Evolutionary conservation across 2,329 filamentous ascomycete species (phyloP).

Genomic region (Colletotrichum filicis): DNA sequence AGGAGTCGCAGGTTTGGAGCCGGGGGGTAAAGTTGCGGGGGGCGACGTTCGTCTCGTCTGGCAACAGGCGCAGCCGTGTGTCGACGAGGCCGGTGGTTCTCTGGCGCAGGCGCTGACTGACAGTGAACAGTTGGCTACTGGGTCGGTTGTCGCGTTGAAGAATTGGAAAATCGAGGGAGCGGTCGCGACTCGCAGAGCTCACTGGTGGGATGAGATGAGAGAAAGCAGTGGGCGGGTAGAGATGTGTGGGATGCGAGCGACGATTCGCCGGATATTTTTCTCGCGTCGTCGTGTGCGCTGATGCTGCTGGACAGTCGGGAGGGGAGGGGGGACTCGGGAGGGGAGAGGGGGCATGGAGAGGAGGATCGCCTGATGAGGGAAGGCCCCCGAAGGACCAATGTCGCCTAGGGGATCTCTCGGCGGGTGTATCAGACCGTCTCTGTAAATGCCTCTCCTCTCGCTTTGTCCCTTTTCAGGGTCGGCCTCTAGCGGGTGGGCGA

Average conservation of each 20-base stretch:
- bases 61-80: constrained; percentile 13
- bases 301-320: neutral
- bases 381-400: constrained; percentile 8
- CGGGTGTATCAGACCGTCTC: constrained; percentile 8
- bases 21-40: constrained; percentile 28
- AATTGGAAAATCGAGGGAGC: constrained; percentile 11
- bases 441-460: constrained; percentile 3
- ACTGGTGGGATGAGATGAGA: constrained; percentile 21
- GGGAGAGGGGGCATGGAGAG: neutral
- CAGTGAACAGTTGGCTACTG: neutral
- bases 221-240: constrained; percentile 13
- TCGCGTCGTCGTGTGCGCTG: constrained; percentile 28
- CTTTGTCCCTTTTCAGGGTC: neutral
- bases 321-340: neutral
- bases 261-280: constrained; percentile 20
- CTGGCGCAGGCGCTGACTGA: neutral
- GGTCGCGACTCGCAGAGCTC: constrained; percentile 12
- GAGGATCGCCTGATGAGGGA: constrained; percentile 29
- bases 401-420: constrained; percentile 16
- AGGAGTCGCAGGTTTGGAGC: constrained; percentile 34
- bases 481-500: neutral
- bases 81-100: neutral
- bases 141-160: neutral
- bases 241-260: constrained; percentile 7
- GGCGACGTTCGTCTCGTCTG: constrained; percentile 27